Conservation (phyloP, 176 grass and related monocot genomes). For the Sorghum bicolor region DNA sequence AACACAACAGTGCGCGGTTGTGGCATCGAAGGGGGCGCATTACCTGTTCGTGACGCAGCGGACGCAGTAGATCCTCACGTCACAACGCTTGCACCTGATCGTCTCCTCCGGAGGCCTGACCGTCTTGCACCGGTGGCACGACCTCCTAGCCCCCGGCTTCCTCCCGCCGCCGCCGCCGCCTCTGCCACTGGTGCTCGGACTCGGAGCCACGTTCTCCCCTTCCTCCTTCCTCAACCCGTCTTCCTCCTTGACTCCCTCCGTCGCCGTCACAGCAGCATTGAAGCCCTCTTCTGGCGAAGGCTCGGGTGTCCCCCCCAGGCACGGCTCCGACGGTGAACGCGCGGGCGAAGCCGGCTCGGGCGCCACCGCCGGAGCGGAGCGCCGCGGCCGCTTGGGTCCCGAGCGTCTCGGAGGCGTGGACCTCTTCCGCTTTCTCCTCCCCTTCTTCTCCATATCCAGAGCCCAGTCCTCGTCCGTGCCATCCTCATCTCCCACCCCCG, state of each 20-base stretch:
- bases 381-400: constrained; percentile 4
- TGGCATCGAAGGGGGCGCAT: not conserved
- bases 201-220: not conserved
- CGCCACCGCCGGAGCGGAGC: not conserved
- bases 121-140: constrained; percentile 38
- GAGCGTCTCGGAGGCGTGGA: not conserved
- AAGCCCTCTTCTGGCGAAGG: not conserved
- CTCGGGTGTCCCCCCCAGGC: not conserved
- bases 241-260: not conserved
- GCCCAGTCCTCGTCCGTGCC: constrained; percentile 3
- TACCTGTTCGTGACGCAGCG: constrained; percentile 23
- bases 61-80: constrained; percentile 34
- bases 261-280: not conserved
- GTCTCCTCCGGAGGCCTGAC: not conserved
- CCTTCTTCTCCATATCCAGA: not conserved
- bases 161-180: not conserved
- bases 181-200: not conserved
- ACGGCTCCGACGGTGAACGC: not conserved
- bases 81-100: constrained; percentile 27
- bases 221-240: not conserved
- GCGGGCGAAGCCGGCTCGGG: not conserved
- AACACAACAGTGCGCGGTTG: not conserved
- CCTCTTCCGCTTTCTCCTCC: not conserved
- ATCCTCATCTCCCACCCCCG: not conserved
- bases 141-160: not conserved